These are phyloP conservation scores for Xylariaceae sp. DNA, from an alignment of 2,329 filamentous ascomycete genomes.

Conservation along the genomic window DNA sequence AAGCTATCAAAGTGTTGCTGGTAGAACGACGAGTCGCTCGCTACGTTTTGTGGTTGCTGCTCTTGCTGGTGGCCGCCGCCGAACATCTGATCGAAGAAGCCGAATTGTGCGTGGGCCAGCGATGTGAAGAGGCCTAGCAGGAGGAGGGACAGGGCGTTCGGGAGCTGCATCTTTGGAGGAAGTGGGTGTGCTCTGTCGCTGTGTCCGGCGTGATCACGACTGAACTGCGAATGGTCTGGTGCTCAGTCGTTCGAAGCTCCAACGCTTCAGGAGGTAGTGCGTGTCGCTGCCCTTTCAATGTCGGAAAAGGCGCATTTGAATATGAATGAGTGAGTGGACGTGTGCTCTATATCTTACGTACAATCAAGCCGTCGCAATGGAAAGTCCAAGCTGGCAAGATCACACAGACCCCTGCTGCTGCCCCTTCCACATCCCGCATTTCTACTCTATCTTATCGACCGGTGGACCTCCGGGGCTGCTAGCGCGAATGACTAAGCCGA, in stretches of 20 bases:
- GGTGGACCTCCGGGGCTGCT: not conserved
- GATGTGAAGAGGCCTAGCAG: conserved; percentile 57
- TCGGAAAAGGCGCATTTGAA: too few relatives aligned
- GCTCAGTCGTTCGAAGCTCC: too few relatives aligned
- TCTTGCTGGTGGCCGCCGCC: conserved; percentile 57
- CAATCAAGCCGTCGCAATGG: not conserved
- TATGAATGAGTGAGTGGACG: not conserved
- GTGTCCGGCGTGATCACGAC: too few relatives aligned
- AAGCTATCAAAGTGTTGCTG: conserved; percentile 50
- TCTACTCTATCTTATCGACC: conserved; percentile 7
- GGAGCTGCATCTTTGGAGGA: conserved; percentile 32
- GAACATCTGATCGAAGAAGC: conserved; percentile 99
- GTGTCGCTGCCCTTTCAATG: too few relatives aligned
- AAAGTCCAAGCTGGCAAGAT: conserved; percentile 25
- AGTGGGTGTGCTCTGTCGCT: too few relatives aligned
- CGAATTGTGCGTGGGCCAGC: conserved; percentile 72
- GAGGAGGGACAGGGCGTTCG: conserved; percentile 34
- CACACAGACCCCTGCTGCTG: not conserved
- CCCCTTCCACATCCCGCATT: conserved; percentile 3
- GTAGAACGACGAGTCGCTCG: conserved; percentile 82
- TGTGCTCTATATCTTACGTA: not conserved
- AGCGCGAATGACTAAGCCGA: conserved; percentile 36
- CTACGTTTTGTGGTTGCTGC: conserved; percentile 71
- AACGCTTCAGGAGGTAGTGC: too few relatives aligned
- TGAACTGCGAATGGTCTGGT: too few relatives aligned